Evolutionary conservation across 2,329 filamentous ascomycete species (phyloP).

Genomic region (Dactylellina parvicollis): DNA sequence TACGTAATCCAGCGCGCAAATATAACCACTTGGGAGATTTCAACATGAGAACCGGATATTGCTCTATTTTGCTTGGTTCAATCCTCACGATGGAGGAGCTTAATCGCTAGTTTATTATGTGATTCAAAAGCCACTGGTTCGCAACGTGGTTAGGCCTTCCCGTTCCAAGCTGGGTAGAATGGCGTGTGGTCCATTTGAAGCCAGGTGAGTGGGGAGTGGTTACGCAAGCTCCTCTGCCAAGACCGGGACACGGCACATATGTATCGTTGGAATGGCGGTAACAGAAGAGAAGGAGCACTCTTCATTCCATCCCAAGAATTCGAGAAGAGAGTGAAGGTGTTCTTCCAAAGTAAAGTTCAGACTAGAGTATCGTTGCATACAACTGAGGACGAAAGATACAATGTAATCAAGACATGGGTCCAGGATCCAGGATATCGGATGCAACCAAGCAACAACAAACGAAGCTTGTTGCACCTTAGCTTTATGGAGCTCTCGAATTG

Average conservation of each 20-base stretch:
- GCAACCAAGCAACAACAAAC: background rate
- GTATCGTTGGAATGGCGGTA: too few relatives aligned
- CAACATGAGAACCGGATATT: slow-evolving; percentile 1
- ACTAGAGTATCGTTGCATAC: background rate
- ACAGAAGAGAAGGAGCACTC: too few relatives aligned
- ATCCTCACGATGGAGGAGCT: slow-evolving; percentile 5
- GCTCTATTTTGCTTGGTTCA: background rate
- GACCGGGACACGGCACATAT: slow-evolving; percentile 33
- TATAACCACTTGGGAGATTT: background rate
- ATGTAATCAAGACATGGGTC: background rate
- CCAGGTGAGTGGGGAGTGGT: slow-evolving; percentile 14
- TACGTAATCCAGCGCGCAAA: slow-evolving; percentile 13
- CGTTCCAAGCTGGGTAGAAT: slow-evolving; percentile 7
- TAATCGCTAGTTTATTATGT: background rate
- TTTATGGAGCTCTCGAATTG: too few relatives aligned
- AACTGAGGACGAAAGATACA: background rate
- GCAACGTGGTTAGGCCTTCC: slow-evolving; percentile 31
- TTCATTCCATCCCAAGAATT: too few relatives aligned
- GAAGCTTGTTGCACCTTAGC: slow-evolving; percentile 13
- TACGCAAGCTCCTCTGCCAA: slow-evolving; percentile 42
- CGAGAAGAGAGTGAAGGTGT: too few relatives aligned
- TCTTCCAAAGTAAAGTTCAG: background rate
- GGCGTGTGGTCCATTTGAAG: slow-evolving; percentile 18
- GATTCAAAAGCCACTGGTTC: slow-evolving; percentile 9
- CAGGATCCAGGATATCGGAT: background rate